phyloP scores from a whole-genome alignment of 805 yeast genomes.

The Sugiyamaella smithiae region DNA sequence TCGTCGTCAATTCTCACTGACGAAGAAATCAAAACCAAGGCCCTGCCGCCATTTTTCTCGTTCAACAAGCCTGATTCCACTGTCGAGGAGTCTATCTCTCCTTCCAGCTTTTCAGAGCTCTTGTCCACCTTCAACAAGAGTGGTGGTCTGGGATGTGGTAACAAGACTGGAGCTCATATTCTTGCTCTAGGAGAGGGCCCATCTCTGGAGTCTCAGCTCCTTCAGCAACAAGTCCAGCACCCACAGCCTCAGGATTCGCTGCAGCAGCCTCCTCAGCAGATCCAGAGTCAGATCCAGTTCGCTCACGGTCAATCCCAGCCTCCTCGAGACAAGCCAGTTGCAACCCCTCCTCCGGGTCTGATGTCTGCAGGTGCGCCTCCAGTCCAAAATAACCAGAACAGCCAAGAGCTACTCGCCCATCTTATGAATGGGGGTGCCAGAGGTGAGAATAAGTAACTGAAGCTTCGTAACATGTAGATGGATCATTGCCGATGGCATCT shows the following conservation, averaged over 20 bases:
- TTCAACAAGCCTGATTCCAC: conserved; percentile 21
- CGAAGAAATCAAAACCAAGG: conserved; percentile 25
- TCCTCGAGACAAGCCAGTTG: conserved; percentile 22
- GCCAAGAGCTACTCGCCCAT: conserved; percentile 79
- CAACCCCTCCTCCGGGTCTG: conserved; percentile 77
- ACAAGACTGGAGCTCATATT: conserved; percentile 5
- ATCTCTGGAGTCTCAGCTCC: not conserved
- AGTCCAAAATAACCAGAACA: conserved; percentile 39
- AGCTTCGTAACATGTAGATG: conserved; percentile 11
- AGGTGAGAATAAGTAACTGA: conserved; percentile 15
- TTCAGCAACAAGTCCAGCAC: not conserved
- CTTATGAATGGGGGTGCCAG: conserved; percentile 61
- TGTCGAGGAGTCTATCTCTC: not conserved
- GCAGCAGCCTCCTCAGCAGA: not conserved
- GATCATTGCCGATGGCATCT: not conserved
- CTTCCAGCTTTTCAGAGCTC: conserved; percentile 4
- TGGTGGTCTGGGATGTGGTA: conserved; percentile 10
- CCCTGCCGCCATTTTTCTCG: conserved; percentile 30
- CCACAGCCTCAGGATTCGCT: not conserved
- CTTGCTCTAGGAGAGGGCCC: conserved; percentile 1
- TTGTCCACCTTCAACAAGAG: conserved; percentile 11
- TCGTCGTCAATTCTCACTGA: conserved; percentile 26
- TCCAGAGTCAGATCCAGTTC: not conserved
- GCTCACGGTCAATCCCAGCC: not conserved
- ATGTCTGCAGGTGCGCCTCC: conserved; percentile 34